These are phyloP conservation scores for Scheffersomyces stambukii DNA, from an alignment of 1,139 yeast species.

Conservation along the genomic window DNA sequence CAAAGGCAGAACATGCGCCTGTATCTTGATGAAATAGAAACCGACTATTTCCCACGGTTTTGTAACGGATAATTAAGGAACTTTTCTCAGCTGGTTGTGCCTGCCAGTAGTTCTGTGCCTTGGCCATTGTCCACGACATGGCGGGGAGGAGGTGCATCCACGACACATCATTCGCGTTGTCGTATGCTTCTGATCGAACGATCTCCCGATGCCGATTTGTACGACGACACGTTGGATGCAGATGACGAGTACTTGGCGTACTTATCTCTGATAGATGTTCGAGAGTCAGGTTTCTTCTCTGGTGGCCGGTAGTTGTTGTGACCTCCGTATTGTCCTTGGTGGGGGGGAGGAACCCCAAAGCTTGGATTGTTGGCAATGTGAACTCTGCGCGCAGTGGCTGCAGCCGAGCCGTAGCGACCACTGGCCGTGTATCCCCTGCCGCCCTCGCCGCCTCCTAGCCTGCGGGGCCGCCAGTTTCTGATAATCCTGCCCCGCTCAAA, in stretches of 20 bases:
- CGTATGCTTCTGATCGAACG: slow-evolving; percentile 25
- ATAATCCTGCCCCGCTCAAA: slow-evolving; percentile 78
- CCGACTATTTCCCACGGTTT: too few species aligned
- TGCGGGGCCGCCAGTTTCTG: slow-evolving; percentile 76
- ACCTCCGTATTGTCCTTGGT: slow-evolving; percentile 1
- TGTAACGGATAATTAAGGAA: too few species aligned
- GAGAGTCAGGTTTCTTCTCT: neutral
- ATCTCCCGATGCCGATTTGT: slow-evolving; percentile 11
- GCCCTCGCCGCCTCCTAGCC: slow-evolving; percentile 66
- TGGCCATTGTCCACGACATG: too few species aligned
- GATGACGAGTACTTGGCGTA: slow-evolving; percentile 27
- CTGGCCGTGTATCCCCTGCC: slow-evolving; percentile 51
- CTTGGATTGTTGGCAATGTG: slow-evolving; percentile 15
- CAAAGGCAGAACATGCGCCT: too few species aligned
- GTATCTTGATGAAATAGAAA: too few species aligned
- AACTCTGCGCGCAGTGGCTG: slow-evolving; percentile 42
- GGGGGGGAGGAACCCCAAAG: slow-evolving; percentile 4
- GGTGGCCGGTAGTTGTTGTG: slow-evolving; percentile 1
- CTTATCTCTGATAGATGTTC: slow-evolving; percentile 24
- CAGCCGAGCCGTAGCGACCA: slow-evolving; percentile 43
- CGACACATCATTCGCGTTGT: slow-evolving; percentile 12
- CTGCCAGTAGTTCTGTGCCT: too few species aligned
- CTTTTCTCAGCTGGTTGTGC: too few species aligned
- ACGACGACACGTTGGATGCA: slow-evolving; percentile 2
- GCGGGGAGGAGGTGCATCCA: too few species aligned